Evolutionary conservation across 805 yeast species (phyloP).

Genomic region (Torulaspora delbrueckii): DNA sequence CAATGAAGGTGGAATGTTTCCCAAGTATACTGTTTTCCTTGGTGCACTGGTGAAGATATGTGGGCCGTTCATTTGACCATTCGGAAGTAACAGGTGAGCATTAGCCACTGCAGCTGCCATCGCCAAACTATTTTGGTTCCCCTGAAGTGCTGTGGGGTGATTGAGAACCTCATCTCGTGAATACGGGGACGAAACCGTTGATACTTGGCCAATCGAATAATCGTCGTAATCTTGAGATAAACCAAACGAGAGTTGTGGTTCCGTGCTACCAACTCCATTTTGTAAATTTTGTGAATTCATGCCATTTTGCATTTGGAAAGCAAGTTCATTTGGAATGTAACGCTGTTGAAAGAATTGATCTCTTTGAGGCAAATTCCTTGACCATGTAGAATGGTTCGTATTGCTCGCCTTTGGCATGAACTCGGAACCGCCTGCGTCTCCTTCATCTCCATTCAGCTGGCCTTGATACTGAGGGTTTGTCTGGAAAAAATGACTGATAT

Average conservation of each 20-base stretch:
- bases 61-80: slow-evolving; percentile 23
- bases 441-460: not conserved
- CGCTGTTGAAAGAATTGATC: slow-evolving; percentile 2
- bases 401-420: not conserved
- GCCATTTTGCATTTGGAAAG: not conserved
- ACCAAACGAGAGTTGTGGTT: slow-evolving; percentile 10
- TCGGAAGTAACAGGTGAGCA: slow-evolving; percentile 19
- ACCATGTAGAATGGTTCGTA: not conserved
- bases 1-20: slow-evolving; percentile 78
- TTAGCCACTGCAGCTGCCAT: slow-evolving; percentile 28
- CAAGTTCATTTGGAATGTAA: not conserved
- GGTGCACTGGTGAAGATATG: slow-evolving; percentile 46
- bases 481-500: slow-evolving; percentile 12
- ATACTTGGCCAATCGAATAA: slow-evolving; percentile 13
- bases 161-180: slow-evolving; percentile 4
- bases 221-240: slow-evolving; percentile 8
- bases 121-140: slow-evolving; percentile 9
- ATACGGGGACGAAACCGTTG: slow-evolving; percentile 16
- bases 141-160: not conserved
- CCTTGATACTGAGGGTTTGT: slow-evolving; percentile 9
- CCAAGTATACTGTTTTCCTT: slow-evolving; percentile 84
- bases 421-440: slow-evolving; percentile 6
- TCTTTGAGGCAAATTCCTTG: not conserved
- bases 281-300: not conserved
- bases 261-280: not conserved